A percentile compares a stretch with the other conserved stretches of the same genome.
These are phyloP conservation scores for Puccinia novopanici DNA, from an alignment of 1,284 basidiomycete species.

Conservation along the genomic window DNA sequence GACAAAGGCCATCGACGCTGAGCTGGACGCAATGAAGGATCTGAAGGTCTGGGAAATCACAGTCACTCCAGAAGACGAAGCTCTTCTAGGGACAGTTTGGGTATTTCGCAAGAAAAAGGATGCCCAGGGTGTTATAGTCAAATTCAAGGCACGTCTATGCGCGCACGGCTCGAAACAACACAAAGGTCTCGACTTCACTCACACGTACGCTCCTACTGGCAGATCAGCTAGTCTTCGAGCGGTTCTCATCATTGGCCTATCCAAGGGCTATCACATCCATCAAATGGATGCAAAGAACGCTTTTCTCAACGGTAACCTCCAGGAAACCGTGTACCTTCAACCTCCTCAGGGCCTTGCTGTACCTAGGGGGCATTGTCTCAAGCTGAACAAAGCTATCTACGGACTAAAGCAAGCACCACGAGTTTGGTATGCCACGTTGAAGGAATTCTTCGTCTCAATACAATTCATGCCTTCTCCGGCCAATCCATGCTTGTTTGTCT, in stretches of 20 bases:
- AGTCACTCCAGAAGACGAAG: not conserved
- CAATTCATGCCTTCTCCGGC: not conserved
- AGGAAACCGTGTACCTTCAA: conserved; percentile 1
- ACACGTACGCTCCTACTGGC: not conserved
- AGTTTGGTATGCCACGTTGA: not conserved
- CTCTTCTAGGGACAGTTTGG: not conserved
- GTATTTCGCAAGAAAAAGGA: not conserved
- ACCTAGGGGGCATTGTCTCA: not conserved
- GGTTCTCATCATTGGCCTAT: not conserved
- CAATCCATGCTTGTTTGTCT: conserved; percentile 4
- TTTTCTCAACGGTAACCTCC: conserved; percentile 23
- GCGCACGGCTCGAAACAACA: not conserved
- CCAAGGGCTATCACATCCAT: not conserved
- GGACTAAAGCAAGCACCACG: conserved; percentile 8
- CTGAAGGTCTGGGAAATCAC: not conserved
- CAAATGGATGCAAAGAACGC: not conserved
- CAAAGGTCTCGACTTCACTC: not conserved
- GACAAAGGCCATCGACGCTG: not conserved
- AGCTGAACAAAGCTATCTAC: not conserved
- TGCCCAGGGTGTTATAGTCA: not conserved
- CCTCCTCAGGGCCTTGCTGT: not conserved
- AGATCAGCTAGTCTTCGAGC: not conserved
- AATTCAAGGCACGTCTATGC: conserved; percentile 10
- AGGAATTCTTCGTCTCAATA: not conserved
- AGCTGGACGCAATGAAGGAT: not conserved